A percentile compares a stretch with the other conserved stretches of the same genome.
Conservation (phyloP, 805 yeast species). For the Starmerella roubikii region DNA sequence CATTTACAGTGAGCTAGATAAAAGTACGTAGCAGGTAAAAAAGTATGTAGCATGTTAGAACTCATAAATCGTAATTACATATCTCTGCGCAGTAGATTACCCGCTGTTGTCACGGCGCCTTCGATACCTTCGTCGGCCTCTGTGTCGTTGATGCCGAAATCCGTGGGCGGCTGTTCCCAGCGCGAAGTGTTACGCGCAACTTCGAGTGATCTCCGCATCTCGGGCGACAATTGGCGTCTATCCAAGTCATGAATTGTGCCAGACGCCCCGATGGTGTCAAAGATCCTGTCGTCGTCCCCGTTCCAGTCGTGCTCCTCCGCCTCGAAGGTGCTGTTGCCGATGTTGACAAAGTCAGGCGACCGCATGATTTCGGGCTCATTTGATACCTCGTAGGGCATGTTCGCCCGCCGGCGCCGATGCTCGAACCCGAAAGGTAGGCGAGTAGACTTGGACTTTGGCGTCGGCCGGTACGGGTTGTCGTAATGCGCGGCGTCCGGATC, state of each 20-base stretch:
- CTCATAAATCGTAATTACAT: too few species aligned
- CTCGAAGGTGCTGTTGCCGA: conserved; percentile 13
- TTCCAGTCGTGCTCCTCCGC: conserved; percentile 18
- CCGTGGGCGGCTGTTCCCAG: conserved; percentile 20
- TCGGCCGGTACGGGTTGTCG: conserved; percentile 21
- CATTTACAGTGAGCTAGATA: too few species aligned
- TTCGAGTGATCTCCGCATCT: conserved; percentile 22
- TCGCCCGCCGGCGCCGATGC: conserved; percentile 8
- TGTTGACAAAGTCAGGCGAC: conserved; percentile 19
- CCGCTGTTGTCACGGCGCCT: conserved; percentile 26
- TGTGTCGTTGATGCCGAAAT: conserved; percentile 14
- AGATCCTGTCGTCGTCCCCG: not conserved
- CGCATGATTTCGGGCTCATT: conserved; percentile 13
- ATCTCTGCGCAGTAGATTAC: conserved; percentile 22
- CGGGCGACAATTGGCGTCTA: conserved; percentile 8
- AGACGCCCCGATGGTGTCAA: not conserved
- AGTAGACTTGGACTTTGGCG: conserved; percentile 6
- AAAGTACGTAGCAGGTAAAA: too few species aligned
- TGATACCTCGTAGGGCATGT: conserved; percentile 18
- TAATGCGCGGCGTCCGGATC: conserved; percentile 23
- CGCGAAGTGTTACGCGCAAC: conserved; percentile 17
- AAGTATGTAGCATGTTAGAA: too few species aligned
- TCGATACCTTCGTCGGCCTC: conserved; percentile 19
- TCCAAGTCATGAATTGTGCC: conserved; percentile 15
- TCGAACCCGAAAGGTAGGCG: conserved; percentile 6